phyloP scores from a whole-genome alignment of 2,329 filamentous ascomycete species.

The Elsinoe fawcettii region DNA sequence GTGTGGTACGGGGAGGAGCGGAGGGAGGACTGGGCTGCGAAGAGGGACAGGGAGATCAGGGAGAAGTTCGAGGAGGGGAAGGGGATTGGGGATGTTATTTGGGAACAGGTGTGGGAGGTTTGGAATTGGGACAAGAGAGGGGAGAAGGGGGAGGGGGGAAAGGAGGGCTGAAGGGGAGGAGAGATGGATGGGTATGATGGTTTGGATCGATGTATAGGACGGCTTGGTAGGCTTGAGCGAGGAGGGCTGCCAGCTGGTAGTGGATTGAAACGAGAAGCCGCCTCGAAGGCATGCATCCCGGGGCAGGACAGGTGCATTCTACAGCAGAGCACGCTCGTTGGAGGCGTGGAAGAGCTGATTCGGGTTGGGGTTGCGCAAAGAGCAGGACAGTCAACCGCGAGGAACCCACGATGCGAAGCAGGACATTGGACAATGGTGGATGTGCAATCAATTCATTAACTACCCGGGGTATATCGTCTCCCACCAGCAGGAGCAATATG shows the following conservation, averaged over 20 bases:
- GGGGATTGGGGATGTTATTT: conserved; percentile 32
- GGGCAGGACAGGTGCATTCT: too few relatives aligned
- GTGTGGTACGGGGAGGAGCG: conserved; percentile 34
- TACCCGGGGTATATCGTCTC: conserved; percentile 12
- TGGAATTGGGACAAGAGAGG: conserved; percentile 23
- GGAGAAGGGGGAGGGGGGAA: background rate
- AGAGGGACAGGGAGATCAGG: conserved; percentile 38
- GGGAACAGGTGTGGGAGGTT: conserved; percentile 29
- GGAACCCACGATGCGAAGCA: too few relatives aligned
- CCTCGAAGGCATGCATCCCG: too few relatives aligned
- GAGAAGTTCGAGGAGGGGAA: conserved; percentile 34
- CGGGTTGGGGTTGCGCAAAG: too few relatives aligned
- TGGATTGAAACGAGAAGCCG: too few relatives aligned
- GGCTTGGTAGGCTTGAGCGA: too few relatives aligned
- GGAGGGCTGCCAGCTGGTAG: too few relatives aligned
- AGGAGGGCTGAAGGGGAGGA: background rate
- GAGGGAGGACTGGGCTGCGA: conserved; percentile 38
- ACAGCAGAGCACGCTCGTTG: too few relatives aligned
- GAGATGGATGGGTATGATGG: too few relatives aligned
- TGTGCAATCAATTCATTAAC: background rate
- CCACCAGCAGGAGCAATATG: conserved; percentile 9
- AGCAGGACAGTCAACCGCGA: background rate
- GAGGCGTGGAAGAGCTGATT: too few relatives aligned
- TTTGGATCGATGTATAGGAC: too few relatives aligned
- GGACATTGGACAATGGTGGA: too few relatives aligned